Evolutionary conservation across 192 early-diverging fungal genomes (phyloP).

Genomic region (Coemansia sp.): DNA sequence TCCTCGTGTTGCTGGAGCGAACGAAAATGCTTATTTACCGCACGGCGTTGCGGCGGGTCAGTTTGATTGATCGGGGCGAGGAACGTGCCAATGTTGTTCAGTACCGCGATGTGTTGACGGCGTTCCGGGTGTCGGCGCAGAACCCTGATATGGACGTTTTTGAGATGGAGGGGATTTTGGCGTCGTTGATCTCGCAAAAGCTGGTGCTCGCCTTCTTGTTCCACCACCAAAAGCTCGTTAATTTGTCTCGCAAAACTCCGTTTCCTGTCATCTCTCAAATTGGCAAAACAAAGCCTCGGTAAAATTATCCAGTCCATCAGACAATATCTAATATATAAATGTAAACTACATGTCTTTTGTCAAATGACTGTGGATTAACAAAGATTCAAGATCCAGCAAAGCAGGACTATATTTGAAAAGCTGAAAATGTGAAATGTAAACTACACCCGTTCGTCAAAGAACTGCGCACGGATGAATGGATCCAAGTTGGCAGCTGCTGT

Average conservation of each 20-base stretch:
- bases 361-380: too few species aligned
- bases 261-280: slow-evolving; percentile 30
- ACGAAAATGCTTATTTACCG: slow-evolving; percentile 45
- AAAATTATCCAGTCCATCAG: not conserved
- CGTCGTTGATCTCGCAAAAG: slow-evolving; percentile 45
- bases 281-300: not conserved
- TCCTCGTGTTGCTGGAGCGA: slow-evolving; percentile 43
- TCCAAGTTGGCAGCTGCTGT: slow-evolving; percentile 51
- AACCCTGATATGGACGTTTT: slow-evolving; percentile 35
- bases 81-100: slow-evolving; percentile 16
- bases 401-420: too few species aligned
- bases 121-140: slow-evolving; percentile 32
- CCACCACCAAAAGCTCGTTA: slow-evolving; percentile 45
- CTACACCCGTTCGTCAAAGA: slow-evolving; percentile 21
- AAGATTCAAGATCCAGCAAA: too few species aligned
- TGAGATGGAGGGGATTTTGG: slow-evolving; percentile 47
- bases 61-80: not conserved
- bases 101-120: slow-evolving; percentile 32
- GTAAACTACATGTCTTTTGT: too few species aligned
- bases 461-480: slow-evolving; percentile 54
- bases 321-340: too few species aligned
- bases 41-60: slow-evolving; percentile 22
- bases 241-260: slow-evolving; percentile 31
- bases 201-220: slow-evolving; percentile 43
- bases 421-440: not conserved